These are phyloP conservation scores for Nemania sp. DNA, from an alignment of 2,329 filamentous ascomycete species.

Conservation along the genomic window DNA sequence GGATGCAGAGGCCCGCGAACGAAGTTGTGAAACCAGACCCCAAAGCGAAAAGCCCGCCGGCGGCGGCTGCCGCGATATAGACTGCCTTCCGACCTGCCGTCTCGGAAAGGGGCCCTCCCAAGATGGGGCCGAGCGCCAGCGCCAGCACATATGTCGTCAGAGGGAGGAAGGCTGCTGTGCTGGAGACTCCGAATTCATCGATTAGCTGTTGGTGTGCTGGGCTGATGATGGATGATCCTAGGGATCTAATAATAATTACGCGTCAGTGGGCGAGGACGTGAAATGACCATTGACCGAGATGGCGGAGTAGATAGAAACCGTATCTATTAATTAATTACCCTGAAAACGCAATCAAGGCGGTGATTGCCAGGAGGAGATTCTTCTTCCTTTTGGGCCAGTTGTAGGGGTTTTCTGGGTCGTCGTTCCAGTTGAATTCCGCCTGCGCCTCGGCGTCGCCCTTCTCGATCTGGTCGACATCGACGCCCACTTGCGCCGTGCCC, in stretches of 20 bases:
- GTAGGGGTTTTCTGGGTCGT: slow-evolving; percentile 52
- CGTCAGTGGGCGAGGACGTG: slow-evolving; percentile 4
- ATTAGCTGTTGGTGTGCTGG: slow-evolving; percentile 53
- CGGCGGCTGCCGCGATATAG: slow-evolving; percentile 51
- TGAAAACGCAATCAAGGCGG: slow-evolving; percentile 47
- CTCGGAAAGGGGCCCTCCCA: slow-evolving; percentile 64
- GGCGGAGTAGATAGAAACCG: not conserved
- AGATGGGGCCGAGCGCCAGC: slow-evolving; percentile 61
- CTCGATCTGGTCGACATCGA: not conserved
- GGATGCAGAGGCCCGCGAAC: slow-evolving; percentile 56
- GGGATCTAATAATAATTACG: slow-evolving; percentile 46
- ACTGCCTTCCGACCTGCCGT: slow-evolving; percentile 58
- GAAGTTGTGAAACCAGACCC: slow-evolving; percentile 57
- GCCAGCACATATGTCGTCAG: slow-evolving; percentile 65
- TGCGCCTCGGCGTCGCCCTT: not conserved
- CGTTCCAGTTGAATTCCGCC: slow-evolving; percentile 42
- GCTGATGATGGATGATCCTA: slow-evolving; percentile 59
- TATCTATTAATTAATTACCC: slow-evolving; percentile 46
- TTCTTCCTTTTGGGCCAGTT: slow-evolving; percentile 55
- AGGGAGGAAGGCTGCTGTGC: slow-evolving; percentile 61
- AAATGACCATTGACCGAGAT: not conserved
- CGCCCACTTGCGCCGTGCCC: not conserved
- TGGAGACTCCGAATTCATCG: slow-evolving; percentile 57
- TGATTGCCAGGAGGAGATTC: slow-evolving; percentile 45
- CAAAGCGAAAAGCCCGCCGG: slow-evolving; percentile 60